Evolutionary conservation across 2,329 filamentous ascomycete species (phyloP).

Genomic region (Blastomyces emzantsi): DNA sequence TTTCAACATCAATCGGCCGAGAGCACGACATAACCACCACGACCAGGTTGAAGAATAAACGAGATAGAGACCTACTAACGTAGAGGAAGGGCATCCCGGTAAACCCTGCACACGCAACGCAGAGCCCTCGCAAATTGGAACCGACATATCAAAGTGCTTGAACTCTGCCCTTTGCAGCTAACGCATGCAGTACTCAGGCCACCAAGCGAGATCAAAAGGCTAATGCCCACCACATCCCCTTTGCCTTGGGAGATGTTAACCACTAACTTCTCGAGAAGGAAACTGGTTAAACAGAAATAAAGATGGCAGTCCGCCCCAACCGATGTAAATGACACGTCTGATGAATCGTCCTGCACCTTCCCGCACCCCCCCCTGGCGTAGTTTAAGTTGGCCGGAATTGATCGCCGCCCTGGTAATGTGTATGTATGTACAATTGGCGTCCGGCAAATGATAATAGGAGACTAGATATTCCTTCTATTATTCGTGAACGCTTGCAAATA

Average conservation of each 20-base stretch:
- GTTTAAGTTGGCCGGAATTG: background rate
- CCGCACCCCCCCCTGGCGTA: background rate
- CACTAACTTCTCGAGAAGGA: background rate
- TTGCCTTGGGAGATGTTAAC: background rate
- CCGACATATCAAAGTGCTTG: background rate
- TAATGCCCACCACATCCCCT: background rate
- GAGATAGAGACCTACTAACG: background rate
- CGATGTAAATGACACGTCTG: background rate
- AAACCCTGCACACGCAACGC: background rate
- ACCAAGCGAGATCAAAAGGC: background rate
- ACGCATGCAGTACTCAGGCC: background rate
- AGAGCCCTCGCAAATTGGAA: background rate
- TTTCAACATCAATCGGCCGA: background rate
- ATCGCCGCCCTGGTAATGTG: background rate
- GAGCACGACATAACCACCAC: background rate
- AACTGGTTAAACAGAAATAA: background rate
- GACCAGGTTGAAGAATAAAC: background rate
- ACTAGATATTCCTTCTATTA: background rate
- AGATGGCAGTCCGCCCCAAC: too few species aligned
- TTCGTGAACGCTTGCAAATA: background rate
- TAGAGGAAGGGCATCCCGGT: background rate
- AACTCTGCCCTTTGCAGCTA: too few species aligned
- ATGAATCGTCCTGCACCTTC: background rate
- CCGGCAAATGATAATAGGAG: background rate
- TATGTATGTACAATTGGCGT: background rate